Base-by-base conservation (phyloP, 2,329 filamentous ascomycete species). In the Cordyceps farinosa region DNA sequence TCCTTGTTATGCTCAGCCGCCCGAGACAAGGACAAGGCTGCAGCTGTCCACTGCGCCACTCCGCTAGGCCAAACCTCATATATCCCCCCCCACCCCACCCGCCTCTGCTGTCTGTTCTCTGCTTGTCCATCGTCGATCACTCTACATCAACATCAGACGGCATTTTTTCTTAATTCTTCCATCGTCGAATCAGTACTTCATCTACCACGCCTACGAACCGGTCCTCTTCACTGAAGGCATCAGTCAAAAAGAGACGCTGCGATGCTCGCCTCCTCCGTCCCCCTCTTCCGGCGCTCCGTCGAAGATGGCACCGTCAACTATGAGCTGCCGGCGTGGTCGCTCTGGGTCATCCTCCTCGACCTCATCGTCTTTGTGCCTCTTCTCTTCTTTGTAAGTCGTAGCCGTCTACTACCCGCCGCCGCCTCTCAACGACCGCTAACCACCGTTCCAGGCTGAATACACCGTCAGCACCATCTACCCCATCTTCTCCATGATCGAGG, bases 401-500 rank as follows among this genome's bases (percentile, higher is more conserved):
- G n/a, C 45, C 15, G 10, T n/a, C 15, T 22, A 17, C 7, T 22
- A 1, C 40, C 1, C n/a, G 11, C 29, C 29, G 17, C 11, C 22
- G n/a, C 11, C 13, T 8, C 32, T 1, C 9, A 34, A 34, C 8
- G 7, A 15, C 29, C n/a, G 29, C 58, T 53, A 53, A 61, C 56
- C 56, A 42, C 47, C n/a, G 13, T 15, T 42, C 27, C 58, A 85
- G 82, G 67, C 80, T 65, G 69, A 72, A 62, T 87, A 87, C 75
- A 82, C 82, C 10, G 71, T 86, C 56, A 71, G 76, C 60, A 73
- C 74, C 62, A 70, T 87, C 69, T 83, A 80, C 70, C 79, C 83
- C 51, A 79, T 81, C 61, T 78, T 86, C 65, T 82, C 84, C 72
- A 84, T 85, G 66, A 74, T 86, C 67, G 84, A 87, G 69, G 82